Base-by-base conservation (phyloP, 805 yeast genomes). In the Nakazawaea wyomingensis region DNA sequence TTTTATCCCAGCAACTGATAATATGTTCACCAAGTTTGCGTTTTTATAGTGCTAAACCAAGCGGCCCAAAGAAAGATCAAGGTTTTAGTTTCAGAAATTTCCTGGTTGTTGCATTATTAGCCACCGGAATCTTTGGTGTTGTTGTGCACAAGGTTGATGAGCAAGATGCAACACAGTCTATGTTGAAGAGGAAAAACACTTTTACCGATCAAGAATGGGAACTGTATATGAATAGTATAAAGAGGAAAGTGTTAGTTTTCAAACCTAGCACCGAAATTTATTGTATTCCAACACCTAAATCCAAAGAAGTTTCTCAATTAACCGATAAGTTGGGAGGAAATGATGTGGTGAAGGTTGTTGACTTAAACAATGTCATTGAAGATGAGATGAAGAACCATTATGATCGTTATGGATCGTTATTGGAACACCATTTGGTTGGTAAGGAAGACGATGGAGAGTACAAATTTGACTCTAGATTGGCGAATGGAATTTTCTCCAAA, bases 181-280 rank as follows among this genome's bases (percentile, higher is more conserved):
- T 58, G 24, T 52, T 53, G n/a, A 59, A 58, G 43, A 48, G 54
- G 16, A 64, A 61, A 45, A 73, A 59, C 30, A 57, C 73, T 5
- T 75, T 67, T 48, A 62, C 70, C 13, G 78, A 74, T 44, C 63
- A 68, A 32, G 82, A 76, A 48, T 72, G 76, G 69, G 59, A 53
- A 29, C 49, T 57, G 52, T 52, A 74, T 61, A 39, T 73, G 60
- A 45, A 48, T 9, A 47, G 49, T 34, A 59, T 57, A 35, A 62
- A 59, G 47, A 52, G 63, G 40, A 64, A 61, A 45, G 54, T 51
- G 21, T 47, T 58, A 14, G 43, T 51, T 6, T 60, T 64, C 39
- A 57, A 51, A 4, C 37, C 43, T 3, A 13, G 30, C 3, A 30
- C 33, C 1, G 43, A 43, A 26, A 10, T 39, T 9, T 39, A 34